Conservation (phyloP, 306 rosid genomes). For the Hippophae gyantsensis region DNA sequence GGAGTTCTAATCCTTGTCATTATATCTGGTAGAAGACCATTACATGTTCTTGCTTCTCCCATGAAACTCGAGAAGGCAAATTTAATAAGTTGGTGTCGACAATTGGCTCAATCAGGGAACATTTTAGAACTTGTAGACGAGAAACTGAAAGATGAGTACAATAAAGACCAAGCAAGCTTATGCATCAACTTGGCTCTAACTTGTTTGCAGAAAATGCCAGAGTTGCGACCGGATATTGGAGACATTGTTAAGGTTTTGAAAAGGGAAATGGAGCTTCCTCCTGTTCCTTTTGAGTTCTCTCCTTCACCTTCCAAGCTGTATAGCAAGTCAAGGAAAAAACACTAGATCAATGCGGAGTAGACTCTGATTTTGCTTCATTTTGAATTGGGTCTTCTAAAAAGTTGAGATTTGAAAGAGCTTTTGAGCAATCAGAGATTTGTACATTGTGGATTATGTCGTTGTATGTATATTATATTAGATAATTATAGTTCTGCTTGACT, state of each 20-base stretch:
- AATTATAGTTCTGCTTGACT: too few relatives aligned
- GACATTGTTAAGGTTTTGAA: constrained; percentile 74
- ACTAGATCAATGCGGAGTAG: constrained; percentile 38
- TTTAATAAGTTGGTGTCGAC: constrained; percentile 83
- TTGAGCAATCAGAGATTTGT: constrained; percentile 14
- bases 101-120: constrained; percentile 72
- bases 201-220: constrained; percentile 82
- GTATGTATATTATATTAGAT: constrained; percentile 14
- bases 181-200: constrained; percentile 75
- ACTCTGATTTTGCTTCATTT: constrained; percentile 12
- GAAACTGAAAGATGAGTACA: constrained; percentile 57
- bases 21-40: constrained; percentile 86
- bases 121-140: constrained; percentile 79
- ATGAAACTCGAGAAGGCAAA: constrained; percentile 97
- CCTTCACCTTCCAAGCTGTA: constrained; percentile 72
- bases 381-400: constrained; percentile 14
- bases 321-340: constrained; percentile 68
- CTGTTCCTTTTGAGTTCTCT: constrained; percentile 71
- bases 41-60: constrained; percentile 83
- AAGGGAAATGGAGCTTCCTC: constrained; percentile 83
- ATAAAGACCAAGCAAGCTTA: constrained; percentile 66
- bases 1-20: constrained; percentile 87
- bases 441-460: constrained; percentile 21
- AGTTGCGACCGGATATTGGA: constrained; percentile 74
- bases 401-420: constrained; percentile 2